Conservation (phyloP, 2,329 filamentous ascomycete genomes). For the Colletotrichum sp. region DNA sequence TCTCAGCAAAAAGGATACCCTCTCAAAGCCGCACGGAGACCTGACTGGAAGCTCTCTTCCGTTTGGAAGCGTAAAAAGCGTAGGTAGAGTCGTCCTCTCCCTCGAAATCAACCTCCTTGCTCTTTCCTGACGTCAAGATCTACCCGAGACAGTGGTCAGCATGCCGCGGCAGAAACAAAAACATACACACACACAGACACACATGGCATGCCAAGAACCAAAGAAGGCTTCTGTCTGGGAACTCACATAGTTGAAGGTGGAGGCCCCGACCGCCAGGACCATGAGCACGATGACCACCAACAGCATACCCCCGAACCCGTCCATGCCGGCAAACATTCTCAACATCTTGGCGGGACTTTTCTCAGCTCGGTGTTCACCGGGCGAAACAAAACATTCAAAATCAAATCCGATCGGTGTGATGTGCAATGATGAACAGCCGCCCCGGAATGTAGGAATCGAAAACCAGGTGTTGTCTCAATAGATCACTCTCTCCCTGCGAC, state of each 20-base stretch:
- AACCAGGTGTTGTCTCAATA: neutral
- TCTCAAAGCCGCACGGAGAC: neutral
- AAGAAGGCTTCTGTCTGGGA: neutral
- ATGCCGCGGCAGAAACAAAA: neutral
- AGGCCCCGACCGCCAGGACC: conserved; percentile 15
- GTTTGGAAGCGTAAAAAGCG: conserved; percentile 19
- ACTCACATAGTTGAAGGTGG: conserved; percentile 20
- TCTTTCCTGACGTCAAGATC: conserved; percentile 15
- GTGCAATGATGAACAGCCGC: neutral
- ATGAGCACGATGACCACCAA: conserved; percentile 16
- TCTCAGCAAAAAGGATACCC: neutral
- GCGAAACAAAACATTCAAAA: neutral
- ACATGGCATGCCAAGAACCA: neutral
- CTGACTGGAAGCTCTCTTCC: conserved; percentile 20
- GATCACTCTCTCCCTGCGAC: neutral
- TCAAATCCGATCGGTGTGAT: neutral
- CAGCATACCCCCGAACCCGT: conserved; percentile 1
- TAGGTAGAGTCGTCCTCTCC: conserved; percentile 22
- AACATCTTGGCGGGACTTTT: conserved; percentile 7
- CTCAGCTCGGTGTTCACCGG: neutral
- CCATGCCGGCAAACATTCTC: conserved; percentile 17
- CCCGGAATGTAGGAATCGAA: neutral
- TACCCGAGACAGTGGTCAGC: neutral
- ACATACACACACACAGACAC: neutral
- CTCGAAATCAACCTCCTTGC: conserved; percentile 7